Conservation (phyloP, 2,329 filamentous ascomycete genomes). For the Kalmusia sp. region DNA sequence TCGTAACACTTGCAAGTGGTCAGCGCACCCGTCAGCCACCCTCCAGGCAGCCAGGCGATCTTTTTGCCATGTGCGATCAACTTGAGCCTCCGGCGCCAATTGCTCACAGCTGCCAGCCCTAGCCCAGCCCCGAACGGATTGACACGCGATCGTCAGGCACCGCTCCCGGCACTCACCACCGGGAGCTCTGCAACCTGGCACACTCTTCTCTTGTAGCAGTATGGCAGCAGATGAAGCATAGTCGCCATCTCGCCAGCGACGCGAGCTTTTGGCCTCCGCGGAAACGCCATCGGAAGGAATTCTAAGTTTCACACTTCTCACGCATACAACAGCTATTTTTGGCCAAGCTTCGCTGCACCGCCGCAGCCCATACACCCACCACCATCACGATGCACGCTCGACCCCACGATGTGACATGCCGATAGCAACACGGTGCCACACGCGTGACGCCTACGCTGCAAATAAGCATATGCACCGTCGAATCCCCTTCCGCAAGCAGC, state of each 20-base stretch:
- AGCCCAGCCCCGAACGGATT: neutral
- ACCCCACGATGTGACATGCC: constrained; percentile 9
- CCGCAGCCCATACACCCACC: neutral
- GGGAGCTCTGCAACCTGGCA: too few species aligned
- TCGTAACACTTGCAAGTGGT: too few species aligned
- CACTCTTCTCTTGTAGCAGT: too few species aligned
- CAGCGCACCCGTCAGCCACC: too few species aligned
- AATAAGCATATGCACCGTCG: neutral
- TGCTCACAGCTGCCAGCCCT: constrained; percentile 7
- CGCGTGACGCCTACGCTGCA: constrained; percentile 17
- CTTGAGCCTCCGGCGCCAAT: constrained; percentile 15
- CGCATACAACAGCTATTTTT: constrained; percentile 5
- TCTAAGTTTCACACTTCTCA: too few species aligned
- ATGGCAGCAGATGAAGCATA: too few species aligned
- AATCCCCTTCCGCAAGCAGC: constrained; percentile 4
- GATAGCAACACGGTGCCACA: constrained; percentile 16
- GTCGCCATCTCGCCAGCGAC: too few species aligned
- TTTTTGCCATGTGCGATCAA: constrained; percentile 16
- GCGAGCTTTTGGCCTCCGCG: too few species aligned
- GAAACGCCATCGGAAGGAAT: too few species aligned
- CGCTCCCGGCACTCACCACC: neutral
- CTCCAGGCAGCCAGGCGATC: constrained; percentile 5
- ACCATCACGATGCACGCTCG: neutral
- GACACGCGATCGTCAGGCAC: constrained; percentile 26
- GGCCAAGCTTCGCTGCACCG: neutral